Evolutionary conservation across 345 rosid genomes (phyloP), one percentile per base, ranked within the genome.

Genomic region (Syzygium aqueum): DNA sequence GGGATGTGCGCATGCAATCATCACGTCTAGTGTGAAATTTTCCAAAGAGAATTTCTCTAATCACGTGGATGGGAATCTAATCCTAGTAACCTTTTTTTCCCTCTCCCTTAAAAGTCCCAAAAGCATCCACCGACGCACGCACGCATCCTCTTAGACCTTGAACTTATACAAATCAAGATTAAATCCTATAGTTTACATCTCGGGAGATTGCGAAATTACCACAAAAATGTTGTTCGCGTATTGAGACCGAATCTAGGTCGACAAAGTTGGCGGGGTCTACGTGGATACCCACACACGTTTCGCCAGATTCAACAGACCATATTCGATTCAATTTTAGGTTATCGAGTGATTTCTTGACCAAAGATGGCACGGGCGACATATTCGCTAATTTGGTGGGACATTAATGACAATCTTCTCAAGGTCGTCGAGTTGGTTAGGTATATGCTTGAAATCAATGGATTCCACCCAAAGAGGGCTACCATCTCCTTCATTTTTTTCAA

Each of bases 1-100:
- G 77, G 86, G 59, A 46, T 65, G 57, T 61, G 59, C 53, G 30
- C 57, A 67, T 51, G 87, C 87, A 86, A 86, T 86, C 82, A 86
- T 86, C 61, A 86, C 83, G 10, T 65, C 77, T 19, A n/a, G 37
- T 4, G 82, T 11, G 27, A 30, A 27, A 49, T 2, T 28, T 4
- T 19, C 6, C 5, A 33, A 21, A 67, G 27, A 30, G 43, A 37
- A 19, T 10, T 10, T 37, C 49, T 33, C 23, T 37, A 8, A 33
- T 37, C 80, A 73, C 80, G 9, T 73, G 80, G 49, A 37, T 37
- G 49, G 80, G 80, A 73, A 73, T 73, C 49, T 73, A 8, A 19
- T 5, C 49, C 49, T 14, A 33, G 10, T 2, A 8, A 9, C 25
- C 23, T 37, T 43, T 43, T 67, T 11, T 5, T 5, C 21, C 37